A percentile compares a stretch with the other conserved stretches of the same genome.
These are phyloP conservation scores for Aureobasidium lini DNA, from an alignment of 2,329 filamentous ascomycete genomes.

Conservation along the genomic window DNA sequence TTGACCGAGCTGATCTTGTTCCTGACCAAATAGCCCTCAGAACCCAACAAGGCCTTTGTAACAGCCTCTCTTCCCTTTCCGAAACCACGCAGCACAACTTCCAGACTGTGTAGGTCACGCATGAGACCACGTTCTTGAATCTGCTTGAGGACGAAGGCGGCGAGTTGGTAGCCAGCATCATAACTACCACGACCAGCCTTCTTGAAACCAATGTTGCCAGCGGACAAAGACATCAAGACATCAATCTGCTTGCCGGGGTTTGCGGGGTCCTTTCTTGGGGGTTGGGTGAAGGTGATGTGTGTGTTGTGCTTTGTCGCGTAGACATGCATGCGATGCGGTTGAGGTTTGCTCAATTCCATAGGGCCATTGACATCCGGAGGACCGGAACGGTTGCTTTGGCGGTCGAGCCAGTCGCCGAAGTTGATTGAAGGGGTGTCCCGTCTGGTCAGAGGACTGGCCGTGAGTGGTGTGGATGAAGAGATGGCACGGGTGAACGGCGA, in stretches of 20 bases:
- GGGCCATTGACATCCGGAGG: background rate
- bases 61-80: conserved; percentile 82
- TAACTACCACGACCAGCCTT: conserved; percentile 75
- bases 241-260: conserved; percentile 50
- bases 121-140: conserved; percentile 77
- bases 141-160: conserved; percentile 72
- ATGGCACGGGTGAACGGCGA: background rate
- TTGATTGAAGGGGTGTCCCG: background rate
- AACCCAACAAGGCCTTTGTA: conserved; percentile 79
- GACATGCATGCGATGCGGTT: conserved; percentile 77
- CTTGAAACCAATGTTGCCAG: conserved; percentile 85
- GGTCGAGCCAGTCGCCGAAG: conserved; percentile 2
- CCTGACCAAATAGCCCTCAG: conserved; percentile 70
- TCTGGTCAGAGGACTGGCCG: background rate
- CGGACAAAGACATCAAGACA: conserved; percentile 69
- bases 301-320: conserved; percentile 89
- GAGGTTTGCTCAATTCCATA: background rate
- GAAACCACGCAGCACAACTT: conserved; percentile 78
- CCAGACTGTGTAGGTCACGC: conserved; percentile 65
- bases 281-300: conserved; percentile 81
- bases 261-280: conserved; percentile 32
- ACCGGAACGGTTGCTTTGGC: background rate
- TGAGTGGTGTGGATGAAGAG: background rate
- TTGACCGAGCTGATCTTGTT: conserved; percentile 70
- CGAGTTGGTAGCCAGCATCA: conserved; percentile 87